phyloP scores from a whole-genome alignment of 1,284 basidiomycete genomes.

The Pterula multifida region DNA sequence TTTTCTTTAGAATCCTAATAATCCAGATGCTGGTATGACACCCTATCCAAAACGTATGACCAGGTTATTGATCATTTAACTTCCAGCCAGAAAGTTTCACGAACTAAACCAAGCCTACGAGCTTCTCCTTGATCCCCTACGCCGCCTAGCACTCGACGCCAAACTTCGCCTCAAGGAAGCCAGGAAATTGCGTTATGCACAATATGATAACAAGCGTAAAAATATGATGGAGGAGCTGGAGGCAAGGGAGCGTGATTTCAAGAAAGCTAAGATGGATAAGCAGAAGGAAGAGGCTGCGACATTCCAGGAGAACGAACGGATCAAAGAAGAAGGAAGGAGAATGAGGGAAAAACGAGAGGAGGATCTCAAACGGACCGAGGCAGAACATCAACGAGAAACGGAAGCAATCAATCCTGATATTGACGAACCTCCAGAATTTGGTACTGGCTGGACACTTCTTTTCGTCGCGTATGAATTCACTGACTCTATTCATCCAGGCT shows the following conservation, averaged over 20 bases:
- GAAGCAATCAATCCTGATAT: constrained; percentile 29
- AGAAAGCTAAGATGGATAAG: constrained; percentile 56
- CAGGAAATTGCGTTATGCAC: constrained; percentile 59
- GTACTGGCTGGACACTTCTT: constrained; percentile 16
- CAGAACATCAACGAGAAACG: constrained; percentile 22
- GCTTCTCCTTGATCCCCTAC: constrained; percentile 72
- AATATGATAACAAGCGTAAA: constrained; percentile 72
- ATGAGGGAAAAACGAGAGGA: constrained; percentile 59
- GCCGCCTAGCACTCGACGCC: constrained; percentile 75
- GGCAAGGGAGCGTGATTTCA: constrained; percentile 70
- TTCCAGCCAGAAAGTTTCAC: constrained; percentile 70
- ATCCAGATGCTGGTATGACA: constrained; percentile 64
- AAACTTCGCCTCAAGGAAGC: constrained; percentile 65
- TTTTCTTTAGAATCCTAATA: constrained; percentile 53
- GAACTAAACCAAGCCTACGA: constrained; percentile 80
- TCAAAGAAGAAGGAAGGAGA: constrained; percentile 69
- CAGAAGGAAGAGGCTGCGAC: constrained; percentile 42
- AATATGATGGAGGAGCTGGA: constrained; percentile 77
- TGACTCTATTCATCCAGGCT: constrained; percentile 27
- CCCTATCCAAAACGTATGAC: no score
- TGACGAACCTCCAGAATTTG: constrained; percentile 38
- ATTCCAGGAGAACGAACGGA: constrained; percentile 56
- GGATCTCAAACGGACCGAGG: constrained; percentile 33
- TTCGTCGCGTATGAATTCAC: no score
- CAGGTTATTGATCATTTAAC: no score